These are phyloP conservation scores for Naganishia friedmannii DNA, from an alignment of 768 basidiomycete species.

Conservation along the genomic window DNA sequence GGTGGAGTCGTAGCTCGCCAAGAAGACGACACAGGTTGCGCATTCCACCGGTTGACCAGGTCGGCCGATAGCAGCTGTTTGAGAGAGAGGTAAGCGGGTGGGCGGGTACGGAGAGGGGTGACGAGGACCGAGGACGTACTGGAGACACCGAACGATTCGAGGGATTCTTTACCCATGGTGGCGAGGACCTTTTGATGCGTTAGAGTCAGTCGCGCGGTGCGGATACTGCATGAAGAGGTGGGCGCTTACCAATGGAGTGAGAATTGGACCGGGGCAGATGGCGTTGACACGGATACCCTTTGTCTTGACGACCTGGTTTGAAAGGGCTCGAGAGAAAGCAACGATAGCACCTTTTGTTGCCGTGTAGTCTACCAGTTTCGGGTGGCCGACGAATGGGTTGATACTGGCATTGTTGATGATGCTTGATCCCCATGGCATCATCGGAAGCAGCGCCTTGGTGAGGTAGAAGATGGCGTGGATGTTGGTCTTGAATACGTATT, in stretches of 20 bases:
- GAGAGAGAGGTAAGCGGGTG: slow-evolving; percentile 37
- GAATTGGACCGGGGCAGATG: slow-evolving; percentile 38
- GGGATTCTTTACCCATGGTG: slow-evolving; percentile 50
- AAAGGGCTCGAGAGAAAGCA: slow-evolving; percentile 56
- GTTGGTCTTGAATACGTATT: slow-evolving; percentile 50
- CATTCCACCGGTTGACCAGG: slow-evolving; percentile 58
- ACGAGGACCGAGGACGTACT: slow-evolving; percentile 23
- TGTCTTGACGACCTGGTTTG: slow-evolving; percentile 56
- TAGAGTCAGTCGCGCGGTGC: neutral
- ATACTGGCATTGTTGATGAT: slow-evolving; percentile 64
- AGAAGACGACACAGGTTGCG: slow-evolving; percentile 60
- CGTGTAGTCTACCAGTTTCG: slow-evolving; percentile 59
- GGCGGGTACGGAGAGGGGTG: slow-evolving; percentile 14
- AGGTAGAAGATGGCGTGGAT: slow-evolving; percentile 62
- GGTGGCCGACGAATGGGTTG: slow-evolving; percentile 30
- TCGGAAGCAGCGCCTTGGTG: slow-evolving; percentile 60
- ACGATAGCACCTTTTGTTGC: slow-evolving; percentile 58
- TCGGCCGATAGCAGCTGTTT: slow-evolving; percentile 29
- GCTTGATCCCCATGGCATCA: slow-evolving; percentile 61
- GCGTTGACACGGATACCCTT: slow-evolving; percentile 58
- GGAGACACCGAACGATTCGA: slow-evolving; percentile 46
- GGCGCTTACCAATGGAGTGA: slow-evolving; percentile 28
- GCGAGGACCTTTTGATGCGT: slow-evolving; percentile 35
- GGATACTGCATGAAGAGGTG: no score
- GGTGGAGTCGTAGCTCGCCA: slow-evolving; percentile 53